phyloP scores from a whole-genome alignment of 371 early-diverging fungal genomes.

The Mortierella sp. region DNA sequence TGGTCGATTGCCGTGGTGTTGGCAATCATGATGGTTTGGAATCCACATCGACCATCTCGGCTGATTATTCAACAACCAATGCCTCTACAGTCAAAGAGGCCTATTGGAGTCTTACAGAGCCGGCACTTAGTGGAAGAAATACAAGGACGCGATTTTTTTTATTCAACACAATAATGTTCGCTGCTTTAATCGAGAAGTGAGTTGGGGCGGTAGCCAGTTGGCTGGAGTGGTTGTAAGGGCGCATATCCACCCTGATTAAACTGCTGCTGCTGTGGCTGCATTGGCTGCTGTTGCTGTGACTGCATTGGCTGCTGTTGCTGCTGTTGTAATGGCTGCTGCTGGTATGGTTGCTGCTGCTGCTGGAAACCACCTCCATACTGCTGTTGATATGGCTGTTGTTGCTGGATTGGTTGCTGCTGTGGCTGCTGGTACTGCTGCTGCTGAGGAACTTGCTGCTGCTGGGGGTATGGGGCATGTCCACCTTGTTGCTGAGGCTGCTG shows the following conservation, averaged over 20 bases:
- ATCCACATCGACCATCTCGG: too few species aligned
- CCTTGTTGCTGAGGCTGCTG: constrained; percentile 42
- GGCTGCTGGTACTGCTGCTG: constrained; percentile 21
- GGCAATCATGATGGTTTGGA: too few species aligned
- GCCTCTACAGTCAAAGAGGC: too few species aligned
- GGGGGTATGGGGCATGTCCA: constrained; percentile 20
- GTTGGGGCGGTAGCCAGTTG: constrained; percentile 24
- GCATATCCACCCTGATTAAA: constrained; percentile 31
- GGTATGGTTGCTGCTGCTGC: constrained; percentile 25
- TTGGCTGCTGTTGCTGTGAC: constrained; percentile 34
- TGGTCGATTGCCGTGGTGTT: too few species aligned
- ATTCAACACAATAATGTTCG: too few species aligned
- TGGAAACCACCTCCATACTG: constrained; percentile 9
- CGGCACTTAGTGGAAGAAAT: not conserved
- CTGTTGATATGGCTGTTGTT: constrained; percentile 30
- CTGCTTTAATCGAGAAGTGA: constrained; percentile 42
- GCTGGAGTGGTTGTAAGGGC: constrained; percentile 25
- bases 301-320: constrained; percentile 36
- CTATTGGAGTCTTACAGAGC: too few species aligned
- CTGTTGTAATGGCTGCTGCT: constrained; percentile 18
- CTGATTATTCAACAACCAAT: too few species aligned
- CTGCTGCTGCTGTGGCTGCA: constrained; percentile 37
- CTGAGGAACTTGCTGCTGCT: constrained; percentile 36
- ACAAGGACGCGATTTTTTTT: not conserved
- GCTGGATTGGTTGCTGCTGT: constrained; percentile 18